Evolutionary conservation across 495 filamentous ascomycete species (phyloP).

Genomic region (Penicillium alfredii): DNA sequence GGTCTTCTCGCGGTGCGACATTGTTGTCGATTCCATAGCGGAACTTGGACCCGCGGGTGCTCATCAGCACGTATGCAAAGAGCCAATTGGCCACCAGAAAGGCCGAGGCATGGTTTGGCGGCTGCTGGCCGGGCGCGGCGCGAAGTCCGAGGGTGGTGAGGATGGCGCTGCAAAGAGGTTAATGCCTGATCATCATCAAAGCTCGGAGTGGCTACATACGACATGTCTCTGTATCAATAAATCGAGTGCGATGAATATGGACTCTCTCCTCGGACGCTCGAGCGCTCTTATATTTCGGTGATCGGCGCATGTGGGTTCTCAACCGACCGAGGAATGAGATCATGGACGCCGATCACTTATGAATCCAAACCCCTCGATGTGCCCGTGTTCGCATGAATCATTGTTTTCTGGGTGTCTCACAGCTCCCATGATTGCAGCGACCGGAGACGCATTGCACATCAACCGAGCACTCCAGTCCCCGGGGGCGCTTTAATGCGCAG

Average conservation of each 20-base stretch:
- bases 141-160: conserved; percentile 24
- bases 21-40: conserved; percentile 46
- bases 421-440: too few relatives aligned
- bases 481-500: too few relatives aligned
- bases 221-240: too few relatives aligned
- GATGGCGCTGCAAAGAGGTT: conserved; percentile 17
- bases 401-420: too few relatives aligned
- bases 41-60: conserved; percentile 38
- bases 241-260: too few relatives aligned
- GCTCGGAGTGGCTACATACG: conserved; percentile 10
- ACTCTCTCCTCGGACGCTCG: too few relatives aligned
- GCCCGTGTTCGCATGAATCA: too few relatives aligned
- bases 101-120: conserved; percentile 31
- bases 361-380: too few relatives aligned
- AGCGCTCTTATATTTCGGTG: background rate
- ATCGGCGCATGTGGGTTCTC: conserved; percentile 11
- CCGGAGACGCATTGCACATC: too few relatives aligned
- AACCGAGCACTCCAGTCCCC: too few relatives aligned
- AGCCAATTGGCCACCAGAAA: conserved; percentile 44
- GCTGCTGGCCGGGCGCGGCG: conserved; percentile 11
- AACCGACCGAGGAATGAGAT: conserved; percentile 12
- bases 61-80: conserved; percentile 40
- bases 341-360: conserved; percentile 11
- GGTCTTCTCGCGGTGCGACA: conserved; percentile 38
- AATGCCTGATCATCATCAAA: too few relatives aligned